Base-by-base conservation (phyloP, 225 moss, liverwort and hornwort species). In the Rhytidiadelphus loreus region DNA sequence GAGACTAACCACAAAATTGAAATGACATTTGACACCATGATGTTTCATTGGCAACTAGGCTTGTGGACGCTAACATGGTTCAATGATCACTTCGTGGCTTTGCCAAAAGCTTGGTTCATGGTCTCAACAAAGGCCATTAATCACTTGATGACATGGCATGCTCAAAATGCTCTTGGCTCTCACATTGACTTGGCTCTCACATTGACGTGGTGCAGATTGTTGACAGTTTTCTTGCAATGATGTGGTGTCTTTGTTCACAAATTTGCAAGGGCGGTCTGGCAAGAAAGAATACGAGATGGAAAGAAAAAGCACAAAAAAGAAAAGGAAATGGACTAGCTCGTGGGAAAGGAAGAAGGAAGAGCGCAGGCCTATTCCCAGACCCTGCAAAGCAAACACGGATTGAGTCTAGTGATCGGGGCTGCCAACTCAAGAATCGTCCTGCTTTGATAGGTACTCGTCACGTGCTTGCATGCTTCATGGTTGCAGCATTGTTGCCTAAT, bases 171-270 rank as follows among this genome's bases (percentile, higher is more conserved):
- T 28, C 17, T 28, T 2, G 5, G 5, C 26, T 16, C 44, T 28
- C 0, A 0, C 1, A 1, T 0, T 43, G 1, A 43, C 1, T 0
- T 26, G 26, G 16, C 26, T 16, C 44, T 28, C 0, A 0, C 1
- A 1, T 0, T 43, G 1, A 43, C 1, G 0, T 26, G 26, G 16
- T 15, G 9, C 9, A 1, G 9, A 28, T 72, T 16, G 2, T 5
- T 28, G 9, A 43, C 5, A 3, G 17, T 16, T 44, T 16, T 44
- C 44, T 16, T 25, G 15, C 4, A 23, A 70, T 28, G 28, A 28
- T 2, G 1, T 72, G 43, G 28, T 10, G 1, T 16, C 25, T 72
- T 25, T 15, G 8, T 41, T 41, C 2, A 1, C 2, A 0, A 7
- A 39, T 39, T 69, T 2, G 1, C 11, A 46, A 46, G 46, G 18